Conservation (phyloP, 225 moss, liverwort and hornwort genomes). For the Neckera pumila region DNA sequence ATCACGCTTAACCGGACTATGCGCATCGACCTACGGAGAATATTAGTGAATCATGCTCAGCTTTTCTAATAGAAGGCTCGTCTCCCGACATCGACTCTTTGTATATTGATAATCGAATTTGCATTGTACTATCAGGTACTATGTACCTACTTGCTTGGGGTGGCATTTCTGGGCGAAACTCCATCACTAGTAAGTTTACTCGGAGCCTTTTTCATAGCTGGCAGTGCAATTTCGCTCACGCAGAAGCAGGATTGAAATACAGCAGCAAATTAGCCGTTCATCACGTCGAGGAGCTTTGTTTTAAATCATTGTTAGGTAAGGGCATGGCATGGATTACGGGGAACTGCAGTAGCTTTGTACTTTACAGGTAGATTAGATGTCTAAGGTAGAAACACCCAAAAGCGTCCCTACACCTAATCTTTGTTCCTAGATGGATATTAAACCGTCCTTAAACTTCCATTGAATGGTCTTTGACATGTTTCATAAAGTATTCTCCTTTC, state of each 20-base stretch:
- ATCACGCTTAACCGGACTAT: neutral
- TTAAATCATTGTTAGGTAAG: neutral
- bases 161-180: slow-evolving; percentile 49
- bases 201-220: slow-evolving; percentile 55
- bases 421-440: too few relatives aligned
- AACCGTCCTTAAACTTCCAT: too few relatives aligned
- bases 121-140: slow-evolving; percentile 24
- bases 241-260: neutral
- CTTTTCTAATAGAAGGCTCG: neutral
- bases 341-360: neutral
- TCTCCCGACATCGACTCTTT: neutral
- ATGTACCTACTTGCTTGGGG: slow-evolving; percentile 62
- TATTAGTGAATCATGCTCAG: neutral
- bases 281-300: neutral
- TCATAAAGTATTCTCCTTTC: too few relatives aligned
- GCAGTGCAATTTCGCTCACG: slow-evolving; percentile 28
- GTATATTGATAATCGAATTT: neutral
- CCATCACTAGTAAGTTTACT: slow-evolving; percentile 39
- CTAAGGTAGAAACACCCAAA: too few relatives aligned
- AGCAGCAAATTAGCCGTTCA: neutral
- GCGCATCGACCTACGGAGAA: neutral
- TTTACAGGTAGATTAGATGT: neutral
- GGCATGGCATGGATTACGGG: neutral
- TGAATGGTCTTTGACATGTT: too few relatives aligned
- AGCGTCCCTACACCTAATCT: too few relatives aligned